These are phyloP conservation scores for Pseudophaeomoniella oleicola DNA, from an alignment of 2,329 filamentous ascomycete species.

Conservation along the genomic window DNA sequence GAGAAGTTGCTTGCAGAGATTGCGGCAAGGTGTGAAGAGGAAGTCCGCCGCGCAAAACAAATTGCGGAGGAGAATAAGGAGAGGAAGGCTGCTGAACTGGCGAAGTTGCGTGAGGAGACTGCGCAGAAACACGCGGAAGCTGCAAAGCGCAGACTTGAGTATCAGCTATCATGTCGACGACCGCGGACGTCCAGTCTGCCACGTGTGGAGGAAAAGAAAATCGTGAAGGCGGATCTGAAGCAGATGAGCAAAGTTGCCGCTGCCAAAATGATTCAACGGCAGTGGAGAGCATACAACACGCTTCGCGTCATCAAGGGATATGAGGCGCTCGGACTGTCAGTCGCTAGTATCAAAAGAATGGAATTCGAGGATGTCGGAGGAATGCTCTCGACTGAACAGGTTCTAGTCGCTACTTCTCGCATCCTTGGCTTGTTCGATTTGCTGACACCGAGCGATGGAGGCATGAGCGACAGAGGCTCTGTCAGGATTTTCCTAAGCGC, in stretches of 20 bases:
- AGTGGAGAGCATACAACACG: slow-evolving; percentile 38
- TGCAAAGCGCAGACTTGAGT: slow-evolving; percentile 38
- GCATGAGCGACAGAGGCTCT: slow-evolving; percentile 33
- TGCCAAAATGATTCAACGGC: slow-evolving; percentile 40
- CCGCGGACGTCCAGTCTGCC: slow-evolving; percentile 37
- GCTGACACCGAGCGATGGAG: slow-evolving; percentile 28
- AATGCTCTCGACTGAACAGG: slow-evolving; percentile 37
- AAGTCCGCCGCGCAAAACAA: slow-evolving; percentile 51
- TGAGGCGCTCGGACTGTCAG: slow-evolving; percentile 34
- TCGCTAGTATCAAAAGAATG: slow-evolving; percentile 35
- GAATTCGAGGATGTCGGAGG: slow-evolving; percentile 45
- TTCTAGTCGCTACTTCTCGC: slow-evolving; percentile 38
- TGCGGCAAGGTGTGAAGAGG: slow-evolving; percentile 49
- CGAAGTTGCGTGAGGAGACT: slow-evolving; percentile 44
- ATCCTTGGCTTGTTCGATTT: slow-evolving; percentile 43
- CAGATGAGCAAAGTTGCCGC: slow-evolving; percentile 36
- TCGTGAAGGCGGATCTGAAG: slow-evolving; percentile 17
- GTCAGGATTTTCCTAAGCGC: slow-evolving; percentile 48
- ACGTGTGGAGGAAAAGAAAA: slow-evolving; percentile 26
- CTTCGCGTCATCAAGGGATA: slow-evolving; percentile 37
- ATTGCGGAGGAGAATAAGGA: slow-evolving; percentile 53
- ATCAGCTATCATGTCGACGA: slow-evolving; percentile 33
- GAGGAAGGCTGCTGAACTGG: slow-evolving; percentile 47
- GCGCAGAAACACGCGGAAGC: slow-evolving; percentile 51
- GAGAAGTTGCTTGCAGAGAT: slow-evolving; percentile 51